These are phyloP conservation scores for Corymbia maculata DNA, from an alignment of 345 rosid species.

Conservation along the genomic window DNA sequence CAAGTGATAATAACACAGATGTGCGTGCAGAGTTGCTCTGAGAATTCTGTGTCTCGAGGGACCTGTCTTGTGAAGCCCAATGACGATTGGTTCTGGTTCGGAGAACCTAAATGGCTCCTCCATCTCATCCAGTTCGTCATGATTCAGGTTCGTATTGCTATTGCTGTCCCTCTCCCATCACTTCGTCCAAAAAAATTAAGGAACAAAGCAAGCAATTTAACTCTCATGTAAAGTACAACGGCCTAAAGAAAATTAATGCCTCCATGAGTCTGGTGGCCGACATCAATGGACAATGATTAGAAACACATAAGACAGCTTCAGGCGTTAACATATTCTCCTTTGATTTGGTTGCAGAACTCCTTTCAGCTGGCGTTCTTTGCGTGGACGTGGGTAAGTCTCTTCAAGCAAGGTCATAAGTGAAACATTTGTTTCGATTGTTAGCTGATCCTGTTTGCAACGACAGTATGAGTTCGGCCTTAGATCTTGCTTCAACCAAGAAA, in stretches of 20 bases:
- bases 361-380: slow-evolving; percentile 22
- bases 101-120: slow-evolving; percentile 11
- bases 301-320: neutral
- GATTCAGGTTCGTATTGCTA: slow-evolving; percentile 2
- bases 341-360: slow-evolving; percentile 14
- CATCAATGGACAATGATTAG: neutral
- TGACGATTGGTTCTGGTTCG: slow-evolving; percentile 12
- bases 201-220: neutral
- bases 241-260: neutral
- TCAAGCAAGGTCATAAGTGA: neutral
- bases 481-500: slow-evolving; percentile 18
- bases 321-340: neutral
- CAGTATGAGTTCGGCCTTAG: slow-evolving; percentile 14
- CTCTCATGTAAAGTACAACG: neutral
- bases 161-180: neutral
- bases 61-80: slow-evolving; percentile 1
- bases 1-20: slow-evolving; percentile 10
- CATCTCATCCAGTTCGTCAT: slow-evolving; percentile 9
- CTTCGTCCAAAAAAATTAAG: neutral
- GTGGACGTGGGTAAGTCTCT: slow-evolving; percentile 13
- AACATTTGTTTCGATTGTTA: neutral
- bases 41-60: neutral
- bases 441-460: neutral
- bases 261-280: neutral
- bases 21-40: slow-evolving; percentile 6